phyloP scores from a whole-genome alignment of 2,329 filamentous ascomycete genomes.

The Ophiognomonia clavigignenti-juglandacearum region DNA sequence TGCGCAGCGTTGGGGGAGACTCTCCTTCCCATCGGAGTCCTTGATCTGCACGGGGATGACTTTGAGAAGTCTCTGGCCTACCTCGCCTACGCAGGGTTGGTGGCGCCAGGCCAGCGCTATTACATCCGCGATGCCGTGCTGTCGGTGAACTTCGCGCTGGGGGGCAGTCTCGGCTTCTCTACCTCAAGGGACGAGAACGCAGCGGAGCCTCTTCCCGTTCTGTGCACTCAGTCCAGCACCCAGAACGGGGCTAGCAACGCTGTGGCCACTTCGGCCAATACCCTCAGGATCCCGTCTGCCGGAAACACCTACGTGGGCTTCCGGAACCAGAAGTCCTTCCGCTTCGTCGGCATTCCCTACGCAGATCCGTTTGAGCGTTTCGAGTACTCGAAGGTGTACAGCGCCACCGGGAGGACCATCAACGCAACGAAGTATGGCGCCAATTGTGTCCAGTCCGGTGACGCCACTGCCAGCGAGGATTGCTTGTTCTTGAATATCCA shows the following conservation, averaged over 20 bases:
- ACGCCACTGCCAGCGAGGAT: constrained; percentile 30
- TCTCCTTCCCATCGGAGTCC: constrained; percentile 34
- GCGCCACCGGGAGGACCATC: constrained; percentile 37
- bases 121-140: constrained; percentile 37
- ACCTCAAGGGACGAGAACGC: constrained; percentile 22
- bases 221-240: constrained; percentile 45
- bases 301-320: constrained; percentile 44
- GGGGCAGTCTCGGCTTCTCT: not conserved
- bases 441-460: constrained; percentile 36
- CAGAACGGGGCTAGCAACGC: constrained; percentile 22
- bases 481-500: constrained; percentile 46
- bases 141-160: constrained; percentile 28
- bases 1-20: constrained; percentile 43
- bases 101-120: constrained; percentile 27
- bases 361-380: constrained; percentile 11
- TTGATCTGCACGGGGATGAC: constrained; percentile 38
- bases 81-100: constrained; percentile 12
- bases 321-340: constrained; percentile 47
- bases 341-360: constrained; percentile 13
- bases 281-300: constrained; percentile 13
- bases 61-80: constrained; percentile 41
- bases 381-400: constrained; percentile 39
- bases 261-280: constrained; percentile 20
- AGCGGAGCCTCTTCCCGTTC: constrained; percentile 34
- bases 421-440: constrained; percentile 39